Base-by-base conservation (phyloP, 148 eudicot species). In the Pharnaceum exiguum region DNA sequence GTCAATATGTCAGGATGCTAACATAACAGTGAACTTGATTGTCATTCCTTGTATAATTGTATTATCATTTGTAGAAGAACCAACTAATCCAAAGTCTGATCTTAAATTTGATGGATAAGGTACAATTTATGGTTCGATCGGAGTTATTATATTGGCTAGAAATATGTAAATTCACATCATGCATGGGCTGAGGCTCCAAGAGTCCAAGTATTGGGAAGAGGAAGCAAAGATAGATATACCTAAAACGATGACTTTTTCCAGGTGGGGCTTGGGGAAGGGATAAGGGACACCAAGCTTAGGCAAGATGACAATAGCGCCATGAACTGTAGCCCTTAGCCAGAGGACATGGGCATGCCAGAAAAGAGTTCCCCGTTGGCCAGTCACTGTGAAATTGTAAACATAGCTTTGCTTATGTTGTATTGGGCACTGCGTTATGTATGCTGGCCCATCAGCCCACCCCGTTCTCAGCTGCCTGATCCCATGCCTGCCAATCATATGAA, bases 381-480 rank as follows among this genome's bases (percentile, higher is more conserved):
- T 69, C 4, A 77, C 29, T 18, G 77, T 77, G 69, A 77, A 77
- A 29, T 72, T 72, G 59, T 77, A 77, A 21, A 61, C 31, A 35
- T 49, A 77, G 42, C 23, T 65, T 21, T 70, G 69, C 2, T 75
- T 69, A 0, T 77, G 77, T 25, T 66, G 71, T 25, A 77, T 77
- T 6, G 81, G 81, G 31, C 81, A 77, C 23, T 77, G 77, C 17
- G 81, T 72, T 64, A 77, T 56, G 18, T 68, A 72, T 19, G 77
- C 81, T 2, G 81, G 77, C 9, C 81, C 81, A 42, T 77, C 81
- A 1, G 81, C 81, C 81, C 81, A 77, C 1, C 77, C 81, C 5
- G 81, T 77, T 29, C 77, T 40, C 5, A 77, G 21, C 42, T 77
- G 81, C 36, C 71, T 59, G 10, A 78, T 45, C 4, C 82, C 82